Percentiles rank a stretch among this genome's conserved stretches.
phyloP scores from a whole-genome alignment of 2,329 filamentous ascomycete genomes.

The Capronia coronata region DNA sequence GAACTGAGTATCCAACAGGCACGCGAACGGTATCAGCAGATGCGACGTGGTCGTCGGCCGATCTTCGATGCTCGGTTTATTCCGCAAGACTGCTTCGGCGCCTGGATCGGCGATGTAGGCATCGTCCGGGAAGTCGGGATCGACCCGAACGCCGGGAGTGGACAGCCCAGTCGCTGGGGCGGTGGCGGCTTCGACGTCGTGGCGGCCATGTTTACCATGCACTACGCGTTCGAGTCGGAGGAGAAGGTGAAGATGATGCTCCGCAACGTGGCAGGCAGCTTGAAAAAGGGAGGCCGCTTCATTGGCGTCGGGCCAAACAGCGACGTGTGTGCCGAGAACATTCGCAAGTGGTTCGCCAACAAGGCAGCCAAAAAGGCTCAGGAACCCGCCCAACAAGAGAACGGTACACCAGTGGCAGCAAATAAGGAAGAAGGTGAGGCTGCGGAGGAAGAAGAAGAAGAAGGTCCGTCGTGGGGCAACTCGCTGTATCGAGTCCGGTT shows the following conservation, averaged over 20 bases:
- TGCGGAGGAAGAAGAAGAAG: slow-evolving; percentile 43
- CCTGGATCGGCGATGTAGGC: slow-evolving; percentile 71
- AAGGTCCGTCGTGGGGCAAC: slow-evolving; percentile 79
- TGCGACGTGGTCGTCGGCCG: slow-evolving; percentile 55
- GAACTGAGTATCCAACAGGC: slow-evolving; percentile 90
- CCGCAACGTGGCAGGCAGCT: slow-evolving; percentile 76
- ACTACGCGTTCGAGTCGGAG: slow-evolving; percentile 95
- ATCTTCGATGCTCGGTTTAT: slow-evolving; percentile 83
- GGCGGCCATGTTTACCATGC: slow-evolving; percentile 99
- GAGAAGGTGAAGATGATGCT: slow-evolving; percentile 87
- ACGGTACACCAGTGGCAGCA: slow-evolving; percentile 12
- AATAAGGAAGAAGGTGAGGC: slow-evolving; percentile 37
- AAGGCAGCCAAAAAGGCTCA: slow-evolving; percentile 43
- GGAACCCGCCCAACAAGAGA: slow-evolving; percentile 9
- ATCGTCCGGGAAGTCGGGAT: slow-evolving; percentile 85
- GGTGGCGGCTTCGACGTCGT: slow-evolving; percentile 89
- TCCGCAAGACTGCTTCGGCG: slow-evolving; percentile 86
- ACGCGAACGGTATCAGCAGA: slow-evolving; percentile 69
- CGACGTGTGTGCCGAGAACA: slow-evolving; percentile 73
- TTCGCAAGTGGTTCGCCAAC: slow-evolving; percentile 67
- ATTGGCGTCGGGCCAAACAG: slow-evolving; percentile 97
- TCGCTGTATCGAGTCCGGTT: slow-evolving; percentile 87
- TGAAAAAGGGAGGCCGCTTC: slow-evolving; percentile 92
- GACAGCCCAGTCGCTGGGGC: slow-evolving; percentile 55
- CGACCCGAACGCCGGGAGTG: slow-evolving; percentile 58